Conservation (phyloP, 345 rosid genomes). For the Garcia nutans region DNA sequence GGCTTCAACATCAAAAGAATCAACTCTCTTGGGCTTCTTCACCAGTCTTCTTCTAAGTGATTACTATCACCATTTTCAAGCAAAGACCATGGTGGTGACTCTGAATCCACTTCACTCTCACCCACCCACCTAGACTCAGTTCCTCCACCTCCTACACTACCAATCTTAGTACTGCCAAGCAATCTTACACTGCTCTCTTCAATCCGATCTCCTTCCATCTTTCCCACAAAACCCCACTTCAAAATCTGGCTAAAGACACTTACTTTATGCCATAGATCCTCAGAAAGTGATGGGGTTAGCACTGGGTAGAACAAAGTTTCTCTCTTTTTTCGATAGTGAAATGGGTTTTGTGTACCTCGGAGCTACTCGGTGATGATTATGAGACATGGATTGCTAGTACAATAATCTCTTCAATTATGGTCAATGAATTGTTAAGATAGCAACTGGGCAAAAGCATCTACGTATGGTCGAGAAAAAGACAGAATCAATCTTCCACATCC, state of each 20-base stretch:
- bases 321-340: background rate
- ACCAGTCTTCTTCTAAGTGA: slow-evolving; percentile 69
- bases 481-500: background rate
- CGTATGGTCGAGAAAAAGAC: background rate
- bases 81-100: slow-evolving; percentile 42
- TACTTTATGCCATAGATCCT: background rate
- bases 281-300: background rate
- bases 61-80: slow-evolving; percentile 42
- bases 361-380: background rate
- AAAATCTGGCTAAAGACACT: slow-evolving; percentile 3
- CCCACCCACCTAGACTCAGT: slow-evolving; percentile 88
- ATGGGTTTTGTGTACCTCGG: background rate
- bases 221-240: slow-evolving; percentile 19
- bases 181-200: slow-evolving; percentile 59
- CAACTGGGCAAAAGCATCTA: background rate
- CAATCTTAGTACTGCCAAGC: slow-evolving; percentile 32
- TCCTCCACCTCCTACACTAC: slow-evolving; percentile 27
- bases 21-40: slow-evolving; percentile 67
- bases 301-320: background rate
- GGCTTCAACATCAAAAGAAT: slow-evolving; percentile 95
- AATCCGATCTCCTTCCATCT: slow-evolving; percentile 62
- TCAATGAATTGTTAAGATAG: background rate
- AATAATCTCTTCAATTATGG: background rate
- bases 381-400: background rate
- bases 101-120: slow-evolving; percentile 81